Evolutionary conservation across 2,329 filamentous ascomycete species (phyloP), one percentile per base, ranked within the genome.

Genomic region (Didymella sp.): DNA sequence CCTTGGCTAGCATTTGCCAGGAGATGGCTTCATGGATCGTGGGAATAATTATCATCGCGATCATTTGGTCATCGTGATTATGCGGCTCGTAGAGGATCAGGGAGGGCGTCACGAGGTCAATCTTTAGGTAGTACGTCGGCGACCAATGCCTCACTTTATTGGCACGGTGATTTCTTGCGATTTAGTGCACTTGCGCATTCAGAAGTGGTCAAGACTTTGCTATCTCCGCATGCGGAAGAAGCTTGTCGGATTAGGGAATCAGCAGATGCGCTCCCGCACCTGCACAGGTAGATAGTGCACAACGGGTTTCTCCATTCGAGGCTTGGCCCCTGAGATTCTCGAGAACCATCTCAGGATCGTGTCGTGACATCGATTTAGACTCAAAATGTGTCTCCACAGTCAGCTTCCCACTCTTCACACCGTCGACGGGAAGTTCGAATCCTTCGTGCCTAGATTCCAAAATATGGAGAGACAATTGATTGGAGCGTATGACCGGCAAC

Each of bases 101-200:
- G 31, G 37, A 43, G 33, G 48, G 43, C 50, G 28, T 61, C 49
- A 47, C 48, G 38, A 61, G 61, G 55, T 27, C 25, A 51, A 59
- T 58, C 66, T 54, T 47, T 42, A 51, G 52, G 21, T 43, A 58
- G 38, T 49, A 59, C 53, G 55, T 72, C 69, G 69, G 58, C 68
- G 66, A 71, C 65, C 58, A 63, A 7, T 66, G 67, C 66, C 59
- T 68, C 64, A 64, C 54, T 65, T 62, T 49, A 69, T 71, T 70
- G 61, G 66, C 51, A 59, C 61, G 60, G 67, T 38, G 50, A 19
- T 35, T 45, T 44, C 51, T 46, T 27, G 44, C 54, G 54, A 21
- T 49, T 44, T 48, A 40, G 48, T 43, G 48, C 49, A 37, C 25
- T 22, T 40, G 43, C 30, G 31, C 49, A 25, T 35, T 47, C 44